A percentile compares a stretch with the other conserved stretches of the same genome.
phyloP scores from a whole-genome alignment of 257 asterid species.

The Ballota nigra region DNA sequence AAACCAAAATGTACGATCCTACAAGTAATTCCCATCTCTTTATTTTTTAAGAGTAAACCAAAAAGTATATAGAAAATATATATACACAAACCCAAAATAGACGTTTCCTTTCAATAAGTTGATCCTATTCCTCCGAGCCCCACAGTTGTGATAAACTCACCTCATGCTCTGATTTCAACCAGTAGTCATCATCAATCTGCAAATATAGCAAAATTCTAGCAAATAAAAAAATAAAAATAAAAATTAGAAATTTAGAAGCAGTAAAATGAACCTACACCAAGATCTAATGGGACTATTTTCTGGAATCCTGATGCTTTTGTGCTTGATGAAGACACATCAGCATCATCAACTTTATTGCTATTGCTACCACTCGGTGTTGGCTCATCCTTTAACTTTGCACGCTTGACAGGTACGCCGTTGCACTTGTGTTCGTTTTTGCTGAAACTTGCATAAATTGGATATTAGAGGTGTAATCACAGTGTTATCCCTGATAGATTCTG shows the following conservation, averaged over 20 bases:
- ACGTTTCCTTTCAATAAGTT: constrained; percentile 1
- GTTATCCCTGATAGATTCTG: too few species aligned
- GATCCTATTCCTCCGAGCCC: constrained; percentile 36
- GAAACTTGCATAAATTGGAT: constrained; percentile 14
- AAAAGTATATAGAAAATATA: background rate
- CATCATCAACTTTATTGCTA: constrained; percentile 27
- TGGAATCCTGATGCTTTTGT: constrained; percentile 39
- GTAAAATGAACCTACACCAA: constrained; percentile 49
- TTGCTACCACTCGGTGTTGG: constrained; percentile 25
- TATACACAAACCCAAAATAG: constrained; percentile 22
- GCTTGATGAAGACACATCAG: constrained; percentile 23
- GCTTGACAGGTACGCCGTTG: constrained; percentile 37
- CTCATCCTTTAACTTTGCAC: constrained; percentile 36
- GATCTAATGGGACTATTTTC: constrained; percentile 54
- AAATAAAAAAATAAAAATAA: background rate
- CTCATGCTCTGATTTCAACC: constrained; percentile 59
- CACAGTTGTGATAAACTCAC: constrained; percentile 54
- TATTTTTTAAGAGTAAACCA: background rate
- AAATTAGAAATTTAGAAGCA: background rate
- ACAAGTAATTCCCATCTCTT: background rate
- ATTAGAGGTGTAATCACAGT: constrained; percentile 9
- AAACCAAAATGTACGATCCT: background rate
- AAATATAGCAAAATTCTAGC: background rate
- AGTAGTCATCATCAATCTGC: constrained; percentile 70
- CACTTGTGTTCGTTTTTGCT: constrained; percentile 44